These are phyloP conservation scores for Pseudopediastrum boryanum DNA, from an alignment of 139 green algal genomes.

Conservation along the genomic window DNA sequence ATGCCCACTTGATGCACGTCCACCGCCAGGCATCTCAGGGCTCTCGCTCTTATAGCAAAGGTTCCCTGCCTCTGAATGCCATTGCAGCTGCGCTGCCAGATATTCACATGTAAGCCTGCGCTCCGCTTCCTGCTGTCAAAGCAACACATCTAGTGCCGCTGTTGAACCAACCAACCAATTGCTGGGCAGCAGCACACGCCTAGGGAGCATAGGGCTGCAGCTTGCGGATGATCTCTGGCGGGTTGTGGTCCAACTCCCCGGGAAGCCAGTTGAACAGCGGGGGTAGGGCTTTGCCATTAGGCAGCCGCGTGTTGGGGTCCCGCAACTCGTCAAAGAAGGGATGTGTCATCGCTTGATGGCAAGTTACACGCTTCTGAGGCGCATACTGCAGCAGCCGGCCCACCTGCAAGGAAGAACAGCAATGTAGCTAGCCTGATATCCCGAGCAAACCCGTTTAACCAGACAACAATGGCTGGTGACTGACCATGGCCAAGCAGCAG, in stretches of 20 bases:
- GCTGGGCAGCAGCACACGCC: constrained; percentile 4
- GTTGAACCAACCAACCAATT: too few species aligned
- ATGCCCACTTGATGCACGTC: too few species aligned
- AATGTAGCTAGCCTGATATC: not conserved
- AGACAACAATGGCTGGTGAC: constrained; percentile 9
- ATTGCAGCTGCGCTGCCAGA: too few species aligned
- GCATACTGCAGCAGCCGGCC: constrained; percentile 94
- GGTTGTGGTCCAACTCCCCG: constrained; percentile 78
- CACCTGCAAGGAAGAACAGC: constrained; percentile 60
- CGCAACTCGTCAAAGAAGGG: constrained; percentile 97
- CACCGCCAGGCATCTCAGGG: too few species aligned
- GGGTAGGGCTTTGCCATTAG: constrained; percentile 86
- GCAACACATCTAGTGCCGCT: too few species aligned
- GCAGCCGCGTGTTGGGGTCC: constrained; percentile 78
- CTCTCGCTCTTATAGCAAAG: too few species aligned
- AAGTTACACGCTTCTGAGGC: constrained; percentile 75
- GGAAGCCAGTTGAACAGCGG: constrained; percentile 92
- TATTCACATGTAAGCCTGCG: too few species aligned
- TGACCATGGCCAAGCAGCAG: constrained; percentile 3
- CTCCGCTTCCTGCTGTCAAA: too few species aligned
- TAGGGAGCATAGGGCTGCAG: constrained; percentile 40
- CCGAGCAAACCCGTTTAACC: not conserved
- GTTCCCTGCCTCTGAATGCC: too few species aligned
- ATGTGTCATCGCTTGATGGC: constrained; percentile 84
- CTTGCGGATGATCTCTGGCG: constrained; percentile 60